Base-by-base conservation (phyloP, 2,329 filamentous ascomycete genomes). In the Fusarium denticulatum region DNA sequence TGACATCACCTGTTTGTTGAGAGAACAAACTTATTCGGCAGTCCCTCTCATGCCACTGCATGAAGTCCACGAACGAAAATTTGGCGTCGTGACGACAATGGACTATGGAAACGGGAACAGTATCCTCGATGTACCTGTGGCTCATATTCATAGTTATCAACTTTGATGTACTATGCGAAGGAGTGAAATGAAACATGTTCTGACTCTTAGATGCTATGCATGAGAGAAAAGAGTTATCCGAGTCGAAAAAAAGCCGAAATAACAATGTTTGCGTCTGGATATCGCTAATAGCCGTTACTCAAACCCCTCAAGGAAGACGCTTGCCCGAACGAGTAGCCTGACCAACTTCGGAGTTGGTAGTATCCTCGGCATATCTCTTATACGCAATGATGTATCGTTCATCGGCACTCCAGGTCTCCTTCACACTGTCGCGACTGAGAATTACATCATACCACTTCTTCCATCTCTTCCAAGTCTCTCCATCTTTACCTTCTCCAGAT, bases 341-440 rank as follows among this genome's bases (percentile, higher is more conserved):
- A 2, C 86, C 90, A 26, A 91, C 86, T 76, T 90, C 83, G 26
- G 88, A 90, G 75, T 90, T 86, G 22, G 90, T 91, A 28, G 86
- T 88, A 77, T 92, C 89, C 57, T 92, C 89, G 0, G 90, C 90
- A 83, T 92, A 93, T 67, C 90, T 81, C 80, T 87, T 86, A 80
- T 94, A 95, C 22, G 92, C 91, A 15, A 88, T 86, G 68, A 93
- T 80, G 79, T 94, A 95, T 77, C 90, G 83, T 71, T 92, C 88
- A 60, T 86, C 87, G 24, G 91, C 90, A 77, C 92, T 95, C 82
- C 88, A 89, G 0, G 92, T 95, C 71, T 91, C 87, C 78, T 84
- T 85, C 0, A 95, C 87, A 75, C 91, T 94, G 76, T 88, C 84
- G 68, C 91, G 86, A 11, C 82, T 79, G 64, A 88, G 82, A 8